These are phyloP conservation scores for Leishmania tropica DNA, from an alignment of 208 protist species.

Conservation along the genomic window DNA sequence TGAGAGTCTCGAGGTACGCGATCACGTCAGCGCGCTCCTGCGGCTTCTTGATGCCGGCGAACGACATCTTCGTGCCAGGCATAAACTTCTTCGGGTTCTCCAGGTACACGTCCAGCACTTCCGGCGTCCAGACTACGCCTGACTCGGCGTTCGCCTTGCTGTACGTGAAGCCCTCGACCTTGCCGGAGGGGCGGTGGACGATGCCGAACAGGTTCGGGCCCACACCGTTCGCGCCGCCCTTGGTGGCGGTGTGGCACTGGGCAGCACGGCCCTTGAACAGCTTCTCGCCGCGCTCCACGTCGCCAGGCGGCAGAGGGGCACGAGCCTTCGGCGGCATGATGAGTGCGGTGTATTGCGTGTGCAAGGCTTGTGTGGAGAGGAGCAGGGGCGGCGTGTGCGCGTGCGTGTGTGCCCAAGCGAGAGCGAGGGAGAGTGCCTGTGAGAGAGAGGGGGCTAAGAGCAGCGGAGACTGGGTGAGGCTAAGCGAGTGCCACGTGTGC, in stretches of 20 bases:
- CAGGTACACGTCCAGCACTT: conserved; percentile 95
- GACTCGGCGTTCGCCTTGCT: conserved; percentile 95
- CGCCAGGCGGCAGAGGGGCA: conserved; percentile 74
- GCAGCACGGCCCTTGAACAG: conserved; percentile 94
- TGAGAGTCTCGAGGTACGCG: conserved; percentile 91
- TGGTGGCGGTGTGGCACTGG: conserved; percentile 92
- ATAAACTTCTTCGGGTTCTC: conserved; percentile 98
- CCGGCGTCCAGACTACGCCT: conserved; percentile 92
- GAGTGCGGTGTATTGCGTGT: conserved; percentile 6
- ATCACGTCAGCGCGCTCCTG: conserved; percentile 95
- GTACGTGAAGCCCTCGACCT: conserved; percentile 93
- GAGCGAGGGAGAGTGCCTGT: neutral
- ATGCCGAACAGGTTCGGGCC: conserved; percentile 94
- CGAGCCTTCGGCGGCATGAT: conserved; percentile 76
- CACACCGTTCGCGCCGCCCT: conserved; percentile 92
- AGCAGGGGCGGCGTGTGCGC: neutral
- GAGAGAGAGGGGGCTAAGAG: neutral
- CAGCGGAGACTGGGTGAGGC: neutral
- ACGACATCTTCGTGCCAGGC: conserved; percentile 98
- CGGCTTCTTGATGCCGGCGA: conserved; percentile 95
- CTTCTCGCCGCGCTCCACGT: conserved; percentile 87
- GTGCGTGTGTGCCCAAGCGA: neutral
- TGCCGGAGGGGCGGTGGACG: conserved; percentile 91
- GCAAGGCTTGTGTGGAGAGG: conserved; percentile 6
- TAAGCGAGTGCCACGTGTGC: neutral